These are phyloP conservation scores for Luffa aegyptiaca DNA, from an alignment of 306 rosid genomes.

Conservation along the genomic window DNA sequence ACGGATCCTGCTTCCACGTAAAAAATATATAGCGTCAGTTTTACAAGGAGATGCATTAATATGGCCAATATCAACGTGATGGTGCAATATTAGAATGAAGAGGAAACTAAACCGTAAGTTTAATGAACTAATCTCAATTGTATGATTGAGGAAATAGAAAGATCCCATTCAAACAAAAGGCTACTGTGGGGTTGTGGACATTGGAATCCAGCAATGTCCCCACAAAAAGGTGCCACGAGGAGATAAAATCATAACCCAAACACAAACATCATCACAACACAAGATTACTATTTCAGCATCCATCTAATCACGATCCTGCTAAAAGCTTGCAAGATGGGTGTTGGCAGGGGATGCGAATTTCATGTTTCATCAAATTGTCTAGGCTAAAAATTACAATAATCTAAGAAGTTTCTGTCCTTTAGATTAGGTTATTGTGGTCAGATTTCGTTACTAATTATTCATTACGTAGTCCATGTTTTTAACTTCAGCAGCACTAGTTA, in stretches of 20 bases:
- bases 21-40: background rate
- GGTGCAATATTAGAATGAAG: background rate
- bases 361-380: background rate
- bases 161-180: background rate
- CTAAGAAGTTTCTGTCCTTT: background rate
- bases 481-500: background rate
- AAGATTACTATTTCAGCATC: background rate
- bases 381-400: background rate
- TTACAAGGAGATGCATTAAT: background rate
- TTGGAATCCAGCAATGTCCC: background rate
- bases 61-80: background rate
- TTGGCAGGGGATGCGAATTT: background rate
- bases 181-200: background rate
- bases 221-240: background rate
- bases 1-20: conserved; percentile 60
- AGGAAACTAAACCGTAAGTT: background rate
- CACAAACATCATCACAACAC: background rate
- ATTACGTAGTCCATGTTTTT: background rate
- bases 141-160: background rate
- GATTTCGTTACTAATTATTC: background rate
- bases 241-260: background rate
- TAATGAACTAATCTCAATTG: background rate
- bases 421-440: background rate
- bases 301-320: background rate
- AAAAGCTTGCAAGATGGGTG: background rate